Conservation (phyloP, 1,139 yeast genomes). For the Citeromyces hawaiiensis region DNA sequence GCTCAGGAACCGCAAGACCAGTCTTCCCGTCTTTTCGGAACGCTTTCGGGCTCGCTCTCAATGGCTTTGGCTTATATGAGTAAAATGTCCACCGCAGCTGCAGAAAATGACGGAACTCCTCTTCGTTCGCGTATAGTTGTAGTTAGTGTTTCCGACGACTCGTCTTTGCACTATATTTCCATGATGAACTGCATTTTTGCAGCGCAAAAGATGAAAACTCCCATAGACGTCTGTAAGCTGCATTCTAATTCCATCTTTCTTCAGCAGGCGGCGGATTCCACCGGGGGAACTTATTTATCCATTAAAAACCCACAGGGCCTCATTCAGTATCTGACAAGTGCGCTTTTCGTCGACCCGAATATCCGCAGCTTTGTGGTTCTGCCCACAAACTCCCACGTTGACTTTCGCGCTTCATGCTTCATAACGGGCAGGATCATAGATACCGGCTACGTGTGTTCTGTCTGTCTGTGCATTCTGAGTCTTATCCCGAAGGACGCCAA, state of each 20-base stretch:
- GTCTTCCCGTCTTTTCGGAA: slow-evolving; percentile 20
- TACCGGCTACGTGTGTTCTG: slow-evolving; percentile 90
- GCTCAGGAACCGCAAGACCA: slow-evolving; percentile 16
- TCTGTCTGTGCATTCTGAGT: slow-evolving; percentile 67
- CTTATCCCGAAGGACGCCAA: slow-evolving; percentile 36
- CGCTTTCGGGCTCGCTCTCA: slow-evolving; percentile 71
- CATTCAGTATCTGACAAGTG: slow-evolving; percentile 58
- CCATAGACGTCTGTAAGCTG: slow-evolving; percentile 82
- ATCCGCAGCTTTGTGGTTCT: slow-evolving; percentile 60
- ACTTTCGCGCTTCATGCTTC: slow-evolving; percentile 91
- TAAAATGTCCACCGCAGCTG: slow-evolving; percentile 39
- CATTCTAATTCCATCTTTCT: slow-evolving; percentile 70
- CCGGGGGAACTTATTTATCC: slow-evolving; percentile 77
- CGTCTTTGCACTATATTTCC: slow-evolving; percentile 75
- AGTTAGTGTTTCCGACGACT: slow-evolving; percentile 66
- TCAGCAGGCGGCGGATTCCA: slow-evolving; percentile 94
- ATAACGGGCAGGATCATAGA: slow-evolving; percentile 82
- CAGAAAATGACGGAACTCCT: slow-evolving; percentile 24
- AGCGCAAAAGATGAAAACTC: slow-evolving; percentile 83
- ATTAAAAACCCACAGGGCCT: slow-evolving; percentile 67
- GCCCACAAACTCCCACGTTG: slow-evolving; percentile 80
- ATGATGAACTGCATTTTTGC: slow-evolving; percentile 95
- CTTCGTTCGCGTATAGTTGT: slow-evolving; percentile 65
- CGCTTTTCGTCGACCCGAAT: slow-evolving; percentile 75
- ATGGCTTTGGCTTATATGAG: slow-evolving; percentile 72